Evolutionary conservation across 2,329 filamentous ascomycete species (phyloP).

Genomic region (Akanthomyces dipterigenus): DNA sequence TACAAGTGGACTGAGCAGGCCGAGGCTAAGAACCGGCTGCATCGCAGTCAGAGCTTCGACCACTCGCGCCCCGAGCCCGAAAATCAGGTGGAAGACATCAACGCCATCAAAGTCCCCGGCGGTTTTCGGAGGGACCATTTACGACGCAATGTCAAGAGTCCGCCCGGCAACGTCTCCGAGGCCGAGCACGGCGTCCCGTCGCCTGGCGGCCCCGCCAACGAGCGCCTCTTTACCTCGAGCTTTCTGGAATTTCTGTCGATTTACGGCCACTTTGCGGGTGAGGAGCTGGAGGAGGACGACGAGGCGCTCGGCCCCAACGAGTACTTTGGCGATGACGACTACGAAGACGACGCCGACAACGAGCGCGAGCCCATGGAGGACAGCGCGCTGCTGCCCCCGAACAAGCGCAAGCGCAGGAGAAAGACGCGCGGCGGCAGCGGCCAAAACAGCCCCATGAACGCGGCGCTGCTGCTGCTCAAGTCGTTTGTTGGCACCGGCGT

Average conservation of each 20-base stretch:
- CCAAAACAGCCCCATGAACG: constrained; percentile 71
- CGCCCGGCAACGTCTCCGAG: constrained; percentile 30
- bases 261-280: constrained; percentile 95
- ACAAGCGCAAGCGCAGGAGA: constrained; percentile 65
- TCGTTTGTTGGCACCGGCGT: constrained; percentile 97
- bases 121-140: constrained; percentile 90
- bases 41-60: constrained; percentile 84
- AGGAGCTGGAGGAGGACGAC: constrained; percentile 94
- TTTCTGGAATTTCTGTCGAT: constrained; percentile 94
- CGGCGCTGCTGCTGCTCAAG: constrained; percentile 82
- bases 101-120: constrained; percentile 85
- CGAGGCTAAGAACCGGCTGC: constrained; percentile 59
- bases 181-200: constrained; percentile 29
- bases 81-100: constrained; percentile 75
- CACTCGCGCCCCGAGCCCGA: constrained; percentile 71
- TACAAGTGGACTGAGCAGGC: constrained; percentile 95
- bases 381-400: constrained; percentile 74
- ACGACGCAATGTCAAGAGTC: constrained; percentile 64
- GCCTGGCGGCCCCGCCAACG: constrained; percentile 25
- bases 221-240: constrained; percentile 73
- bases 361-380: constrained; percentile 79
- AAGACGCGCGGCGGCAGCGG: constrained; percentile 68
- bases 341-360: constrained; percentile 49
- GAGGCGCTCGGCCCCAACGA: constrained; percentile 81
- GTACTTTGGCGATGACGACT: constrained; percentile 73